Percentiles rank a stretch among this genome's conserved stretches.
These are phyloP conservation scores for Paxillus rubicundulus DNA, from an alignment of 768 basidiomycete species.

Conservation along the genomic window DNA sequence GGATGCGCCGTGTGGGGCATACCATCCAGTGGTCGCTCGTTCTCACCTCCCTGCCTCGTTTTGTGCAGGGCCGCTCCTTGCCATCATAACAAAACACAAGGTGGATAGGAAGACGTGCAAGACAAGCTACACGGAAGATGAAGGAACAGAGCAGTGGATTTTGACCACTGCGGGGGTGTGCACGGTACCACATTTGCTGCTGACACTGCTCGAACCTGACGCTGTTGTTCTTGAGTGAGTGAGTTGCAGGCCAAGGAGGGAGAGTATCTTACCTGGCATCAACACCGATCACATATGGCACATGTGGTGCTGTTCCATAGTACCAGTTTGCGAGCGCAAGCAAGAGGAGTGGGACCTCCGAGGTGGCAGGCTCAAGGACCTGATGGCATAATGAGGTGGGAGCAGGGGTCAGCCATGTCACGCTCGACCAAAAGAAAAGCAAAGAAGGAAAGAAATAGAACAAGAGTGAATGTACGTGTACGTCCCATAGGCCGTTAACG, in stretches of 20 bases:
- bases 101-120: neutral
- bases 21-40: conserved; percentile 4
- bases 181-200: neutral
- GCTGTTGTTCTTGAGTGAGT: no score
- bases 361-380: neutral
- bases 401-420: no score
- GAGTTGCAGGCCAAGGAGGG: no score
- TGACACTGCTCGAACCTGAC: no score
- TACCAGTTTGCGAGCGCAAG: neutral
- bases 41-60: no score
- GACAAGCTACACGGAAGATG: neutral
- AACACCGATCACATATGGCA: neutral
- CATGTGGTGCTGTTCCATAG: neutral
- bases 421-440: no score
- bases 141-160: neutral
- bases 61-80: neutral
- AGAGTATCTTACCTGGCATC: neutral
- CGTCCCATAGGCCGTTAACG: no score
- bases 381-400: neutral
- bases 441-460: no score
- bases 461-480: no score
- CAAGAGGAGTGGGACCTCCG: neutral
- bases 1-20: neutral
- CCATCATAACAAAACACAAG: neutral
- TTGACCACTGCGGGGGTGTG: no score